A percentile compares a stretch with the other conserved stretches of the same genome.
Conservation (phyloP, 2,329 filamentous ascomycete genomes). For the Aspergillus pseudoviridinutans region DNA sequence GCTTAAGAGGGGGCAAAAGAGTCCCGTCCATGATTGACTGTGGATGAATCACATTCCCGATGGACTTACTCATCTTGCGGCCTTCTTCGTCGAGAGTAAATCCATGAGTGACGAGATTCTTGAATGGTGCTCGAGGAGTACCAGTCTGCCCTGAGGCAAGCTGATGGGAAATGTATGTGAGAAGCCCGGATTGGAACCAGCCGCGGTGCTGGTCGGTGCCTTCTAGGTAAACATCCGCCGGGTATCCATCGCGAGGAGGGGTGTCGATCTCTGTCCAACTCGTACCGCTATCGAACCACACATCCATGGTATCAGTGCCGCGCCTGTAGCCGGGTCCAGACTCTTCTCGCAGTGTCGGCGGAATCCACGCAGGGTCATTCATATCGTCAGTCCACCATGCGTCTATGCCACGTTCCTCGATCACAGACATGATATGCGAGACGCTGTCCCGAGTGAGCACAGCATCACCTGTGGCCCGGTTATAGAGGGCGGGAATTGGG, state of each 20-base stretch:
- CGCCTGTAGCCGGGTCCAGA: slow-evolving; percentile 55
- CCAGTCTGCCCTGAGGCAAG: slow-evolving; percentile 32
- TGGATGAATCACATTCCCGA: slow-evolving; percentile 83
- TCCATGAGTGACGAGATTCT: slow-evolving; percentile 87
- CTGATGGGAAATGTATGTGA: slow-evolving; percentile 71
- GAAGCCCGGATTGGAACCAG: slow-evolving; percentile 95
- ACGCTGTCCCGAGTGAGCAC: slow-evolving; percentile 77
- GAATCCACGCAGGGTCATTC: slow-evolving; percentile 75
- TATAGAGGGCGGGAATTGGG: slow-evolving; percentile 87
- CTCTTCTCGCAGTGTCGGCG: slow-evolving; percentile 54
- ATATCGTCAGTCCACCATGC: slow-evolving; percentile 87
- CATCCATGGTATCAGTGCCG: slow-evolving; percentile 95
- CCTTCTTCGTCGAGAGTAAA: slow-evolving; percentile 86
- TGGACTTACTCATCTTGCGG: slow-evolving; percentile 98
- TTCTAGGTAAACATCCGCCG: slow-evolving; percentile 85
- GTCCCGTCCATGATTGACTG: slow-evolving; percentile 80
- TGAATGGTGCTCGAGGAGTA: slow-evolving; percentile 65
- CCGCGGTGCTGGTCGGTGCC: slow-evolving; percentile 94
- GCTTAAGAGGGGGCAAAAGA: slow-evolving; percentile 66
- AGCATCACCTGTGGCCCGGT: slow-evolving; percentile 63
- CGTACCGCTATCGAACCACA: slow-evolving; percentile 98
- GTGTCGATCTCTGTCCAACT: slow-evolving; percentile 67
- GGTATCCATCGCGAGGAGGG: slow-evolving; percentile 27
- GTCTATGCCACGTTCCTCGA: slow-evolving; percentile 75
- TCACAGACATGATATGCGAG: slow-evolving; percentile 75